A percentile compares a stretch with the other conserved stretches of the same genome.
Evolutionary conservation across 768 basidiomycete genomes (phyloP).

Genomic region (Tylopilus plumbeoviolaceoides): DNA sequence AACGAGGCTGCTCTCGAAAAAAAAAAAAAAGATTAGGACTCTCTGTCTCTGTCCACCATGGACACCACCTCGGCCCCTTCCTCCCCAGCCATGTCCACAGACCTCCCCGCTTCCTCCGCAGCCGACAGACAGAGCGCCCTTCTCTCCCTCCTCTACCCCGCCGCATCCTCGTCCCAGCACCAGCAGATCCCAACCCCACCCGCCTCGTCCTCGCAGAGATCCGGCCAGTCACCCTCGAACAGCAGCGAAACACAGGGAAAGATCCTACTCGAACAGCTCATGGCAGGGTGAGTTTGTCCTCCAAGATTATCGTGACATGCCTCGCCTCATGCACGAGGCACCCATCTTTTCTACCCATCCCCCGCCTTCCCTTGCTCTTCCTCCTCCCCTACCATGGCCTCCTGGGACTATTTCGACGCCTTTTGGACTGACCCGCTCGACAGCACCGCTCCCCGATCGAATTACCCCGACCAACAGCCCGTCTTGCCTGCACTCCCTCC

Average conservation of each 20-base stretch:
- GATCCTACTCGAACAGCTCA: slow-evolving; percentile 72
- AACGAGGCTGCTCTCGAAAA: slow-evolving; percentile 19
- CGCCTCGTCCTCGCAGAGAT: slow-evolving; percentile 49
- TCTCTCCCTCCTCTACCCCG: slow-evolving; percentile 61
- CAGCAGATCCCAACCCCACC: slow-evolving; percentile 74
- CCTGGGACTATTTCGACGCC: slow-evolving; percentile 31
- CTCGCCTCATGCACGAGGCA: slow-evolving; percentile 31
- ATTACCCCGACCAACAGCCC: slow-evolving; percentile 47
- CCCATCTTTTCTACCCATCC: slow-evolving; percentile 19
- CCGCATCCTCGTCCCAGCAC: slow-evolving; percentile 35
- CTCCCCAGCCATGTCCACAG: slow-evolving; percentile 37
- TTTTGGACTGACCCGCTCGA: slow-evolving; percentile 27
- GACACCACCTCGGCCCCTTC: slow-evolving; percentile 39
- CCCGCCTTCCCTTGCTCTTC: slow-evolving; percentile 11
- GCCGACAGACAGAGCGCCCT: slow-evolving; percentile 74
- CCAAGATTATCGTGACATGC: slow-evolving; percentile 1
- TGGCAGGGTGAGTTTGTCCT: slow-evolving; percentile 61
- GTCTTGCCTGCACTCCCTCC: slow-evolving; percentile 24
- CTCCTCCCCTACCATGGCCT: slow-evolving; percentile 25
- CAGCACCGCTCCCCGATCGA: slow-evolving; percentile 47
- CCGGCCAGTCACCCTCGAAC: slow-evolving; percentile 52
- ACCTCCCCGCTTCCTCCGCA: slow-evolving; percentile 34
- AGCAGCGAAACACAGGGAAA: slow-evolving; percentile 65
- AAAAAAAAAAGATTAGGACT: neutral
- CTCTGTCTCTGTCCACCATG: neutral